These are phyloP conservation scores for Phialophora chinensis DNA, from an alignment of 2,329 filamentous ascomycete species.

Conservation along the genomic window DNA sequence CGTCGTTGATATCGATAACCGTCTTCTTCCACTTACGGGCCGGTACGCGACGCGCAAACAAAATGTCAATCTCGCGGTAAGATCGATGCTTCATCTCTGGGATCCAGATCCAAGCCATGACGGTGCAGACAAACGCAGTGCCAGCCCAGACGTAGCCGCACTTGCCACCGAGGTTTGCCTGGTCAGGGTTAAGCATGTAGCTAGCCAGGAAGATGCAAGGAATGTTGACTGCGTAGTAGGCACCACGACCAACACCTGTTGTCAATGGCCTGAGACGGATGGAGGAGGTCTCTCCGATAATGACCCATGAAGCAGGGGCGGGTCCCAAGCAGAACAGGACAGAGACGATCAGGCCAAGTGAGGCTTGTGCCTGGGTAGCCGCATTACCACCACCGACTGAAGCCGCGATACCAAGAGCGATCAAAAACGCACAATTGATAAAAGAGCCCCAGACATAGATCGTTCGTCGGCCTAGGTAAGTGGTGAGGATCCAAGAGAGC, in stretches of 20 bases:
- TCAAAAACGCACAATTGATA: conserved; percentile 60
- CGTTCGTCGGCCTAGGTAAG: conserved; percentile 66
- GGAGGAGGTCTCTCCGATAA: conserved; percentile 70
- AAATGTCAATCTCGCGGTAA: conserved; percentile 67
- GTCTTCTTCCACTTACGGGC: conserved; percentile 60
- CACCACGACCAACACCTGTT: conserved; percentile 67
- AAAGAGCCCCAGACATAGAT: conserved; percentile 68
- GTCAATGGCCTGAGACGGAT: conserved; percentile 70
- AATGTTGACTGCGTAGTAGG: conserved; percentile 70
- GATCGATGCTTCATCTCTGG: conserved; percentile 65
- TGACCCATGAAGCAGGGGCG: conserved; percentile 69
- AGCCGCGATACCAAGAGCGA: conserved; percentile 65
- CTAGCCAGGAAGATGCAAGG: conserved; percentile 67
- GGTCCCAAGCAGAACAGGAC: conserved; percentile 68
- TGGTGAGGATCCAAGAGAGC: conserved; percentile 70
- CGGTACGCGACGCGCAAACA: conserved; percentile 61
- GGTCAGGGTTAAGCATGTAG: conserved; percentile 49
- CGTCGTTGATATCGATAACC: conserved; percentile 63
- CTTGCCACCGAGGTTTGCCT: conserved; percentile 58
- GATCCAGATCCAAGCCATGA: conserved; percentile 56
- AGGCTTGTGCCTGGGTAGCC: conserved; percentile 63
- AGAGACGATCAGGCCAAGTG: conserved; percentile 68
- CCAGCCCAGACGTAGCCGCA: conserved; percentile 66
- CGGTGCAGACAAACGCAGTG: conserved; percentile 62
- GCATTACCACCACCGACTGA: conserved; percentile 54